These are phyloP conservation scores for Raphanus raphanistrum DNA, from an alignment of 345 rosid species.

Conservation along the genomic window DNA sequence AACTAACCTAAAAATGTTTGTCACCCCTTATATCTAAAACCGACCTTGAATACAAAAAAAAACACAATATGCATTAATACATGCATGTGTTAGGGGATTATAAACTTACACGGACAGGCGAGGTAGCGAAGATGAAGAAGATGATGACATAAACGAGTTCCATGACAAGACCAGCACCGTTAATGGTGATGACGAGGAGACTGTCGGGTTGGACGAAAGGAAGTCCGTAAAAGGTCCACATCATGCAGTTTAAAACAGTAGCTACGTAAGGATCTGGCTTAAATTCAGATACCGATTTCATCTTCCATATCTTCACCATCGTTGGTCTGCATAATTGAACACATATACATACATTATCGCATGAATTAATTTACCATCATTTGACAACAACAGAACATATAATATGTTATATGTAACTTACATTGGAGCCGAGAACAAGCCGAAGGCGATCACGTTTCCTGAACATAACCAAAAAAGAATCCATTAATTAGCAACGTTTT, in stretches of 20 bases:
- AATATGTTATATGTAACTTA: constrained; percentile 35
- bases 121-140: constrained; percentile 49
- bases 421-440: constrained; percentile 71
- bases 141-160: constrained; percentile 52
- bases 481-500: neutral
- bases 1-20: neutral
- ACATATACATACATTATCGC: neutral
- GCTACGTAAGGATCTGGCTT: constrained; percentile 74
- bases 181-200: constrained; percentile 60
- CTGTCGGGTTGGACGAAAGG: constrained; percentile 67
- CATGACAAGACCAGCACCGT: constrained; percentile 53
- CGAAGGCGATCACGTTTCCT: constrained; percentile 76
- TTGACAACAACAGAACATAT: neutral
- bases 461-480: constrained; percentile 1
- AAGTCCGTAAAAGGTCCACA: constrained; percentile 75
- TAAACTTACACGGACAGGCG: constrained; percentile 44
- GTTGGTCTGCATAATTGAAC: constrained; percentile 58
- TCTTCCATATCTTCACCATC: constrained; percentile 48
- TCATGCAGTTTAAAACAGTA: constrained; percentile 60
- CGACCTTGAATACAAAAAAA: no score
- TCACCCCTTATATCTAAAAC: neutral
- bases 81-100: neutral
- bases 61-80: no score
- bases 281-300: constrained; percentile 53
- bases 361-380: constrained; percentile 10